A percentile compares a stretch with the other conserved stretches of the same genome.
phyloP scores from a whole-genome alignment of 805 yeast genomes.

The Candida wancherniae region DNA sequence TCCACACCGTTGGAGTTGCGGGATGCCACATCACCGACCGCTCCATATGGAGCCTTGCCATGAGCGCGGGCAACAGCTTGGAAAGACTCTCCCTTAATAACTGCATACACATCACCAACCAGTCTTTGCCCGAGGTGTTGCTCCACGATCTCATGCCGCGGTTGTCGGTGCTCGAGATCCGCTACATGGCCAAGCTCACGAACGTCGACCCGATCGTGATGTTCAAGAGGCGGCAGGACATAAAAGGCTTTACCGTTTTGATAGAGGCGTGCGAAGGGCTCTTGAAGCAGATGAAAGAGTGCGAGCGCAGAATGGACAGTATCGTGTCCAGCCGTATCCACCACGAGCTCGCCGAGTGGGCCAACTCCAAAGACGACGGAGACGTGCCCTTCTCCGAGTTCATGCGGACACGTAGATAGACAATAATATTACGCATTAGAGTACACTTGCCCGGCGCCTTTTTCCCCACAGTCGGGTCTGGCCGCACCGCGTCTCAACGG shows the following conservation, averaged over 20 bases:
- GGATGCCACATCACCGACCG: constrained; percentile 81
- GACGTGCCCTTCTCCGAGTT: constrained; percentile 19
- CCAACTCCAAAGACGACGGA: constrained; percentile 45
- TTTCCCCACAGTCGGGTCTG: background rate
- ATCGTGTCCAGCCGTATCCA: constrained; percentile 53
- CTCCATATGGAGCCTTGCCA: constrained; percentile 75
- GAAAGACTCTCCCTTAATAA: constrained; percentile 72
- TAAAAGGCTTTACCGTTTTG: constrained; percentile 46
- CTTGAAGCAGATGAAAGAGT: constrained; percentile 53
- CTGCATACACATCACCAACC: constrained; percentile 57
- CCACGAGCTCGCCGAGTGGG: constrained; percentile 63
- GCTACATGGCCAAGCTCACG: constrained; percentile 54
- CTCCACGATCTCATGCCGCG: constrained; percentile 30
- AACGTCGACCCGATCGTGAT: constrained; percentile 62
- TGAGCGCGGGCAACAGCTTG: constrained; percentile 42
- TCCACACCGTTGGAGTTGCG: constrained; percentile 78
- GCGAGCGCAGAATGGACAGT: constrained; percentile 55
- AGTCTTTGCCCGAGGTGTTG: constrained; percentile 49
- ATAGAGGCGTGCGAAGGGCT: constrained; percentile 77
- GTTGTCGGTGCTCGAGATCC: constrained; percentile 71
- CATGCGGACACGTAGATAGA: constrained; percentile 6
- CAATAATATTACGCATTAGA: no score
- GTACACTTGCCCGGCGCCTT: background rate
- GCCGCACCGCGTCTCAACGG: background rate
- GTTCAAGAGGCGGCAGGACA: constrained; percentile 53